These are phyloP conservation scores for Colletotrichum shisoi DNA, from an alignment of 2,329 filamentous ascomycete species.

Conservation along the genomic window DNA sequence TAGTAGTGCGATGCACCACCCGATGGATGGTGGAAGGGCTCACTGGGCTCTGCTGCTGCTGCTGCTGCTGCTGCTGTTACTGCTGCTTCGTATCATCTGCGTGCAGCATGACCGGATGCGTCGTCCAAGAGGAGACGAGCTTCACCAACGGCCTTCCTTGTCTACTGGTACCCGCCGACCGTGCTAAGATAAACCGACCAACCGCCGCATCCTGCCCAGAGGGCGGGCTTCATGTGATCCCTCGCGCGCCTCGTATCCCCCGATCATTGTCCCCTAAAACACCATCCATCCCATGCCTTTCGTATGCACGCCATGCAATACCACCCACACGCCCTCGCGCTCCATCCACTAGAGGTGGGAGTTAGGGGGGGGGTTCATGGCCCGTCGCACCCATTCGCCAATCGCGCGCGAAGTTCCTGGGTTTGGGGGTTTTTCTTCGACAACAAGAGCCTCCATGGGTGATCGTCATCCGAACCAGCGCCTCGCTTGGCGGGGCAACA, in stretches of 20 bases:
- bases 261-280: neutral
- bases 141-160: neutral
- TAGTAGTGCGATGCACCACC: slow-evolving; percentile 6
- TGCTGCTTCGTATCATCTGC: neutral
- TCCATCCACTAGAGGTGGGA: neutral
- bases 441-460: slow-evolving; percentile 24
- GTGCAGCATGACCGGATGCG: slow-evolving; percentile 3
- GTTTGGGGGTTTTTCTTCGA: neutral
- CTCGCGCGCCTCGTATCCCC: slow-evolving; percentile 30
- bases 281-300: slow-evolving; percentile 3
- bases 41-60: neutral
- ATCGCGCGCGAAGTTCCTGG: slow-evolving; percentile 15
- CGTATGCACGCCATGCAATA: slow-evolving; percentile 33
- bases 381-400: slow-evolving; percentile 27
- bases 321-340: slow-evolving; percentile 23
- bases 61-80: neutral
- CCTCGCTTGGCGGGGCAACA: slow-evolving; percentile 23
- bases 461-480: slow-evolving; percentile 24
- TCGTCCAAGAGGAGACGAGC: neutral
- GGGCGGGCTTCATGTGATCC: slow-evolving; percentile 29
- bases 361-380: neutral
- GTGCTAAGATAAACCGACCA: neutral
- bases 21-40: neutral
- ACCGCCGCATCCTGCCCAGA: neutral
- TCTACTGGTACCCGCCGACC: slow-evolving; percentile 3